Evolutionary conservation across 176 grass and related monocot genomes (phyloP).

Genomic region (Miscanthus lutarioriparius): DNA sequence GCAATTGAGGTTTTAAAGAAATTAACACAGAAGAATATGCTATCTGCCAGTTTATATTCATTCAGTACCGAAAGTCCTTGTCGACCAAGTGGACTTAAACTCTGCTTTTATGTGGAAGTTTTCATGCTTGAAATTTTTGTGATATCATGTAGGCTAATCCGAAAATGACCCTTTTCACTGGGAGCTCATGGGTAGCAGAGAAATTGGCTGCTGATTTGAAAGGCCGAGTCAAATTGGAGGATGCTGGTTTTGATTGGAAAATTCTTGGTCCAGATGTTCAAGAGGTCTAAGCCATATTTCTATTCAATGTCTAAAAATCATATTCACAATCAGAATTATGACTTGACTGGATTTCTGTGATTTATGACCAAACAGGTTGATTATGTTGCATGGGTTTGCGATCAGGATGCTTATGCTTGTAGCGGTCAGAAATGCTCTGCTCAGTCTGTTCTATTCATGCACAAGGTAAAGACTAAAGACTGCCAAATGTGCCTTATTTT

Average conservation of each 20-base stretch:
- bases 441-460: conserved; percentile 93
- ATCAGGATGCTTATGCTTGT: conserved; percentile 99
- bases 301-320: not conserved
- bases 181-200: conserved; percentile 87
- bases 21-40: not conserved
- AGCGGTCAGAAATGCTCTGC: conserved; percentile 98
- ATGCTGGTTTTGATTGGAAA: conserved; percentile 99
- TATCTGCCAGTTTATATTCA: not conserved
- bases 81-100: not conserved
- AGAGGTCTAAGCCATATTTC: conserved; percentile 50
- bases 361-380: conserved; percentile 63
- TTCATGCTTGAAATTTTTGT: conserved; percentile 21
- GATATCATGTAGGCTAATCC: conserved; percentile 73
- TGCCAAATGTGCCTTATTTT: not conserved
- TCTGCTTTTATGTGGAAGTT: not conserved
- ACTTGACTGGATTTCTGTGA: conserved; percentile 18
- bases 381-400: conserved; percentile 97
- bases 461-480: conserved; percentile 65
- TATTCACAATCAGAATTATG: not conserved
- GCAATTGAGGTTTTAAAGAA: not conserved
- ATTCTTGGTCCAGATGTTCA: conserved; percentile 98
- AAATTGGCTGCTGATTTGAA: conserved; percentile 87
- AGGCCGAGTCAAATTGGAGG: conserved; percentile 87
- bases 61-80: not conserved
- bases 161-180: conserved; percentile 93